These are phyloP conservation scores for Mortierella polycephala DNA, from an alignment of 371 early-diverging fungal species.

Conservation along the genomic window DNA sequence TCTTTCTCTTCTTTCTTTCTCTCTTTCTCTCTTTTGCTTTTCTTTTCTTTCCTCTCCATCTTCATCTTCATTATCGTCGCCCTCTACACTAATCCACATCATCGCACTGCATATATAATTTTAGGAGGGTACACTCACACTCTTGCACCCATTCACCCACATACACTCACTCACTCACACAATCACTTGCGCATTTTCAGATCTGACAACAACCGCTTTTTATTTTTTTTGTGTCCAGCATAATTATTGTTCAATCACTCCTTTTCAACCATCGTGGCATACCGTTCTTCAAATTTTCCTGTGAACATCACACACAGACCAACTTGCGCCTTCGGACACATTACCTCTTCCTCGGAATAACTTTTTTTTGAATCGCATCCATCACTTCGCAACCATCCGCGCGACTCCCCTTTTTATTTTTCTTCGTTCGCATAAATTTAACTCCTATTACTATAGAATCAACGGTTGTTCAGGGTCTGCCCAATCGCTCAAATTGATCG, in stretches of 20 bases:
- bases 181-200: no score
- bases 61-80: neutral
- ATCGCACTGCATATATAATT: neutral
- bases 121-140: neutral
- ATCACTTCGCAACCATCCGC: neutral
- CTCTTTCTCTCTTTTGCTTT: neutral
- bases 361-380: neutral
- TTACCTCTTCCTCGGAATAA: no score
- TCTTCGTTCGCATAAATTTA: neutral
- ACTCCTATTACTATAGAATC: neutral
- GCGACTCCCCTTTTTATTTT: neutral
- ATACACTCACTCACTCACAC: no score
- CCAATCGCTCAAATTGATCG: no score
- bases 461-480: no score
- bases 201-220: no score
- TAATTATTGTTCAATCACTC: no score
- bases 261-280: no score
- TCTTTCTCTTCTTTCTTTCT: neutral
- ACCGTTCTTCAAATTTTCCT: no score
- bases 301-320: no score
- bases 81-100: neutral
- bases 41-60: neutral
- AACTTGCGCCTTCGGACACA: no score
- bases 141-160: neutral
- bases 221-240: no score